These are phyloP conservation scores for Astrocystis sublimbata DNA, from an alignment of 495 filamentous ascomycete species.

Conservation along the genomic window DNA sequence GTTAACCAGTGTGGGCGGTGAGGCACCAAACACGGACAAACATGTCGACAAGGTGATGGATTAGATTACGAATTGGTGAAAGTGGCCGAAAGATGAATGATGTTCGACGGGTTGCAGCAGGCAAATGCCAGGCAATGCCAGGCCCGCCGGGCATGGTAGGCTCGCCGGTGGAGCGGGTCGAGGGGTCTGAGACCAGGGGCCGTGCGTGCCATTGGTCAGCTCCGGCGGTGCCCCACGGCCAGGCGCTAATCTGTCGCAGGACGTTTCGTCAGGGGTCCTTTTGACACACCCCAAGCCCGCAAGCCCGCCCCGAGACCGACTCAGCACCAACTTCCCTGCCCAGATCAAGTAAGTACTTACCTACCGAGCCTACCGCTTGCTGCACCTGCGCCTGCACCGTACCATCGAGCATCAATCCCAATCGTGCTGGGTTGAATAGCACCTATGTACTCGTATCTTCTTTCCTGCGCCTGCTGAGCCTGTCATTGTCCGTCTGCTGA, in stretches of 20 bases:
- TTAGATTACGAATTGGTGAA: neutral
- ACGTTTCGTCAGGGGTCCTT: constrained; percentile 39
- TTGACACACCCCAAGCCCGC: constrained; percentile 30
- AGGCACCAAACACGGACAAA: neutral
- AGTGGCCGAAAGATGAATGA: neutral
- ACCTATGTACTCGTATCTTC: too few species aligned
- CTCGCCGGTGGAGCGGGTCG: neutral
- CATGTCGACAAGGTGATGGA: neutral
- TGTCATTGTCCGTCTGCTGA: too few species aligned
- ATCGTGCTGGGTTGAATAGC: too few species aligned
- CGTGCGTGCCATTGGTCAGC: neutral
- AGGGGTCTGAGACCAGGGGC: constrained; percentile 4
- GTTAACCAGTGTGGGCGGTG: constrained; percentile 12
- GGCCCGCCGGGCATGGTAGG: too few species aligned
- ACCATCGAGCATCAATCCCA: too few species aligned
- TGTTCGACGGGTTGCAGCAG: neutral
- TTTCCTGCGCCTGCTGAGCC: too few species aligned
- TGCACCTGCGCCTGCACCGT: too few species aligned
- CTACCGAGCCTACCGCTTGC: too few species aligned
- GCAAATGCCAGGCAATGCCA: neutral
- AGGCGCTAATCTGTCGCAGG: constrained; percentile 27
- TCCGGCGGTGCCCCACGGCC: neutral
- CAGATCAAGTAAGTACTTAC: neutral
- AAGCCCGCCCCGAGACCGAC: constrained; percentile 8
- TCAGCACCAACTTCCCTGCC: too few species aligned